Percentiles rank a stretch among this genome's conserved stretches.
Conservation (phyloP, 495 filamentous ascomycete genomes). For the Aspergillus ellipticus region DNA sequence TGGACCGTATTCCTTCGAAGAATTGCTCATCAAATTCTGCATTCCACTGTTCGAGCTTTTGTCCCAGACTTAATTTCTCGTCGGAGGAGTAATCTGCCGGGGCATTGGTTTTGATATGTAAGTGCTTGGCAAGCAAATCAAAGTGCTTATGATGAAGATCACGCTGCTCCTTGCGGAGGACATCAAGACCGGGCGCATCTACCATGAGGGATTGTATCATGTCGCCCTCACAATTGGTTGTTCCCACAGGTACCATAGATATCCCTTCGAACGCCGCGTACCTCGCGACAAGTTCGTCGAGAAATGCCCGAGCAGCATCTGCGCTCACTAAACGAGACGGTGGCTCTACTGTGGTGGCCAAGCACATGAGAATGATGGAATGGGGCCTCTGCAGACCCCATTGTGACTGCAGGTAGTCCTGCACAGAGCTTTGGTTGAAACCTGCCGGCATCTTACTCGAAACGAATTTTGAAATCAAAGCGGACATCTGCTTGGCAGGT, state of each 20-base stretch:
- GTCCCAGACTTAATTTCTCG: constrained; percentile 50
- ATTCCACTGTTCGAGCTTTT: constrained; percentile 89
- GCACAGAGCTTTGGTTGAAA: constrained; percentile 89
- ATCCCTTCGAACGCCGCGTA: constrained; percentile 82
- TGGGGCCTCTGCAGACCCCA: constrained; percentile 92
- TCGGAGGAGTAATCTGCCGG: not conserved
- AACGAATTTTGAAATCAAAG: constrained; percentile 85
- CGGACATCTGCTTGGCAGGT: constrained; percentile 90
- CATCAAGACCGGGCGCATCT: constrained; percentile 88
- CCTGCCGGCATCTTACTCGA: constrained; percentile 99
- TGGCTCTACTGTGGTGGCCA: constrained; percentile 91
- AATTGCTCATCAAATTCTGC: constrained; percentile 94
- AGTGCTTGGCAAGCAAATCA: constrained; percentile 84
- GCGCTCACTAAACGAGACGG: constrained; percentile 76
- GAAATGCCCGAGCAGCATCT: constrained; percentile 80
- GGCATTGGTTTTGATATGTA: constrained; percentile 77
- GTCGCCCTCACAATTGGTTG: not conserved
- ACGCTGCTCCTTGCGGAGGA: constrained; percentile 86
- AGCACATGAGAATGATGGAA: constrained; percentile 51
- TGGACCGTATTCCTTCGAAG: constrained; percentile 82
- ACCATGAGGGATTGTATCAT: constrained; percentile 68
- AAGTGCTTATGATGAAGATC: constrained; percentile 93
- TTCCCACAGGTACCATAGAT: constrained; percentile 53
- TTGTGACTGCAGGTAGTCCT: constrained; percentile 86
- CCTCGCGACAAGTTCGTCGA: constrained; percentile 80